Evolutionary conservation across 306 rosid species (phyloP), one percentile per base, ranked within the genome.

Genomic region (Sicyos edulis): DNA sequence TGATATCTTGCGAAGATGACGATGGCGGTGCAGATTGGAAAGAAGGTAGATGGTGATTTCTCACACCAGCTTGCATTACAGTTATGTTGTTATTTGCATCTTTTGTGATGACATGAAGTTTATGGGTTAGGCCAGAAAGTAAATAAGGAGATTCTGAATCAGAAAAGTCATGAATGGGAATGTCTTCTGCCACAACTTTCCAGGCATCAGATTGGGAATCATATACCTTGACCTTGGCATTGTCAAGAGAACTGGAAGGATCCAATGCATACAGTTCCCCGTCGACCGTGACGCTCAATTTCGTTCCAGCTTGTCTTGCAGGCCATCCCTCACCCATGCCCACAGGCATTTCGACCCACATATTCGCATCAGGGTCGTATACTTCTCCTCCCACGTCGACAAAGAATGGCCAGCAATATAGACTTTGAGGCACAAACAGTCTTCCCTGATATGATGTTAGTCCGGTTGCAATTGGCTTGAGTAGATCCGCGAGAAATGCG

Each of bases 311-410:
- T 57, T 90, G 98, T 71, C 88, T 79, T 11, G 96, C 93, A 69
- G 97, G 98, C 98, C 98, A 93, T 15, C 95, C 97, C 61, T 93
- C 97, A 32, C 98, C 96, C 98, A 93, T 93, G 53, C 98, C 97
- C 65, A 4, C 29, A 19, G 98, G 97, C 98, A 93, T 93, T 78
- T 90, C 98, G 12, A 78, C 75, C 98, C 98, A 93, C 0, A 86
- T 82, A 78, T 87, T 85, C 63, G 88, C 84, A 68, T 87, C 88
- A 8, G 98, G 98, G 75, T 93, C 96, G 79, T 86, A 93, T 70
- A 88, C 85, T 82, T 93, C 97, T 72, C 98, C 98, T 3, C 98
- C 97, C 40, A 93, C 92, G 74, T 93, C 96, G 59, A 93, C 96
- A 73, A 88, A 90, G 80, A 90, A 93, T 15, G 97, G 96, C 98